Evolutionary conservation across 1,284 basidiomycete species (phyloP), one percentile per base, ranked within the genome.

Genomic region (Ustilago shanxiensis): DNA sequence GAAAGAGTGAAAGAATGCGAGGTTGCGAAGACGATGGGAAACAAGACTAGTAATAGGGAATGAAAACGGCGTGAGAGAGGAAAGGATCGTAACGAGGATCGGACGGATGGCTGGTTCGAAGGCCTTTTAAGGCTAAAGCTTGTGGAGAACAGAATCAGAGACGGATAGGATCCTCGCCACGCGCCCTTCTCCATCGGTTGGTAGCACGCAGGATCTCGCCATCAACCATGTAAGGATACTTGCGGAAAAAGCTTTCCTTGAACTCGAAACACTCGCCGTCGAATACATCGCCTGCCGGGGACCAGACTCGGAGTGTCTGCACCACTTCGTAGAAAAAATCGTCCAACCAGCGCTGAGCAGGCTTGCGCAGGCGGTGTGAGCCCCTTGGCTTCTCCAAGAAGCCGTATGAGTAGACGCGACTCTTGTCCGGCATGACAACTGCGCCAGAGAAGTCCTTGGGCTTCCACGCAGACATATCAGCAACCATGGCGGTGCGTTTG

Each of bases 181-280:
- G 70, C 10, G 71, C 66, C 24, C 75, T 52, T 39, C 71, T 66
- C 75, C 75, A 77, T 22, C 75, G 70, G 52, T 77, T 77, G 33
- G 75, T 77, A 51, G 70, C 60, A 13, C 60, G 60, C 10, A 77
- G 60, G n/a, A 77, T 77, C 51, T 73, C 66, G 31, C 59, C 71
- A 52, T 77, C 75, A 22, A 70, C 75, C 62, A 77, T 64, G 58
- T 66, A 73, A 26, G 75, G 75, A 33, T 77, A 77, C 55, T 77
- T 77, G 53, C 71, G 66, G 67, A 73, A 73, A 55, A 77, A 71
- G 71, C 70, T 73, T 44, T 77, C 75, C 22, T 73, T 66, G 54
- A 73, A 73, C 52, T 77, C 75, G 56, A 77, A 77, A 45, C 75
- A 69, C 33, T 77, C 75, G 57, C 66, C 55, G 45, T 77, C 75